Base-by-base conservation (phyloP, 139 green algal species). In the Coelastrella sp. region DNA sequence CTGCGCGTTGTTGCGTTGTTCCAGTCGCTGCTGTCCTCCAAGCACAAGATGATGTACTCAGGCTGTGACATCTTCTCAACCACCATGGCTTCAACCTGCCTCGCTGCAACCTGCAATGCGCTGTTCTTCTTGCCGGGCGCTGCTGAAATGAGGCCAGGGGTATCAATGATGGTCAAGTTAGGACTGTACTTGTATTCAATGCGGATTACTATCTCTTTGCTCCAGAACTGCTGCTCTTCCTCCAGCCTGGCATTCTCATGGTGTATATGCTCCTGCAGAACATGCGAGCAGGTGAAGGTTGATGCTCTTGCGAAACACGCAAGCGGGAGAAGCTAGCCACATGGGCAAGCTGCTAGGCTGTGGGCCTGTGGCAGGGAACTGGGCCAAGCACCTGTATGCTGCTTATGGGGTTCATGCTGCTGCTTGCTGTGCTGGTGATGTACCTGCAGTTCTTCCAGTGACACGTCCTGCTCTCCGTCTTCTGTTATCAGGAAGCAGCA, bases 141-240 rank as follows among this genome's bases (percentile, higher is more conserved):
- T 0, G 98, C 97, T 5, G 95, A 95, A 90, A 99, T 99, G n/a
- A 99, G 94, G 71, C 96, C 97, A 19, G 98, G 98, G 0, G 97
- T 99, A 91, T 99, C 98, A 83, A 99, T 99, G 94, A 99, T 99
- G 73, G 97, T 99, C 8, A 99, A 94, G 94, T 99, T 99, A 58
- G 98, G 98, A 91, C 97, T 99, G 94, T 96, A 98, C 78, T 97
- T 97, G 94, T 98, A 97, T 91, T 99, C 96, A 77, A 99, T 99
- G 73, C 96, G 95, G 57, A 99, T 95, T 5, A 99, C 95, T 86
- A 99, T 99, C 88, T 99, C 98, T 88, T 98, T 98, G 32, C 92
- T 92, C 95, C 94, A 99, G 87, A 99, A 99, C 87, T 97, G 94
- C 66, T 95, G 90, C 92, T 99, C 97, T 0, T 92, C 89, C 83